These are phyloP conservation scores for Halenospora varia DNA, from an alignment of 495 filamentous ascomycete species.

Conservation along the genomic window DNA sequence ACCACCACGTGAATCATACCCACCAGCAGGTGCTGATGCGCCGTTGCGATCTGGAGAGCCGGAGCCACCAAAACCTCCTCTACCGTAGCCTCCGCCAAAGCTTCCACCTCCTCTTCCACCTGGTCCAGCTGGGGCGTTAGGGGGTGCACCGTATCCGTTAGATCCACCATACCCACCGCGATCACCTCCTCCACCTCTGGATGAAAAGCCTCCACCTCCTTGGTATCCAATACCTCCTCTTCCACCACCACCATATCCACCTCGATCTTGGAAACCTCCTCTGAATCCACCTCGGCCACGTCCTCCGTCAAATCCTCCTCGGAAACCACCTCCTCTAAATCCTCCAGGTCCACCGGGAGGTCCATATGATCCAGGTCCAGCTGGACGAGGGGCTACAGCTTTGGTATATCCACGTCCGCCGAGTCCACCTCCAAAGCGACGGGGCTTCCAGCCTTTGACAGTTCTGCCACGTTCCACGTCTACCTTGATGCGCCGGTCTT, in stretches of 20 bases:
- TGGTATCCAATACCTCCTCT: conserved; percentile 56
- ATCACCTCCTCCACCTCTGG: conserved; percentile 19
- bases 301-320: conserved; percentile 32
- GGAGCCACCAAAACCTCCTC: conserved; percentile 32
- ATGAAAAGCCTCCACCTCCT: too few relatives aligned
- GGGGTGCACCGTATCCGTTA: conserved; percentile 47
- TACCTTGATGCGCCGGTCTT: conserved; percentile 84
- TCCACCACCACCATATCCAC: conserved; percentile 37
- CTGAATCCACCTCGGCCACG: conserved; percentile 60
- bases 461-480: conserved; percentile 96
- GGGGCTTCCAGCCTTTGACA: conserved; percentile 90
- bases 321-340: conserved; percentile 51
- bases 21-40: conserved; percentile 43
- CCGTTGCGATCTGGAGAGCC: conserved; percentile 31
- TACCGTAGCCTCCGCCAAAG: conserved; percentile 47
- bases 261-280: conserved; percentile 49
- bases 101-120: conserved; percentile 54
- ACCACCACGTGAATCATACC: conserved; percentile 55
- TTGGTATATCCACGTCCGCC: conserved; percentile 94
- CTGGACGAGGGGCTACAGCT: conserved; percentile 66
- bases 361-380: conserved; percentile 63
- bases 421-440: conserved; percentile 86
- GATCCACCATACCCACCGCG: conserved; percentile 42
- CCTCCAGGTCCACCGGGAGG: conserved; percentile 40
- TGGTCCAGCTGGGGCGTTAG: conserved; percentile 79